Base-by-base conservation (phyloP, 2,329 filamentous ascomycete species). In the Colletotrichum tropicale region DNA sequence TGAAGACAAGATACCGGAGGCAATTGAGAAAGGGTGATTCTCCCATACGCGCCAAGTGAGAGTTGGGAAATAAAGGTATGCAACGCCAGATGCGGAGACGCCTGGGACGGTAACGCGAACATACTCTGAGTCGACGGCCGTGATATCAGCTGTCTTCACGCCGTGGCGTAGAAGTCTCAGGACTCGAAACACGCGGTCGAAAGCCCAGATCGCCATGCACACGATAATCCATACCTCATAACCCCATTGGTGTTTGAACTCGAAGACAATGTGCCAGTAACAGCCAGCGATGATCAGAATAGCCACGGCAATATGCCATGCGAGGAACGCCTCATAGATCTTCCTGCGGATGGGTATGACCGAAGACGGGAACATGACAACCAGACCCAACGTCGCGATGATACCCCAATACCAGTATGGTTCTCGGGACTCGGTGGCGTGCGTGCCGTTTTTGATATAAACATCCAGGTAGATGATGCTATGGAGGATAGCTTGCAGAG, bases 181-280 rank as follows among this genome's bases (percentile, higher is more conserved):
- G 2, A 83, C 12, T 1, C 84, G 78, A 6, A 81, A 32, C 9
- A 82, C 58, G 12, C 83, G 78, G 26, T 85, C 83, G 5, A 77
- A 43, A 3, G 71, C 81, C 84, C 83, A 86, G 58, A 82, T 79
- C 8, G 73, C 83, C 26, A 15, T 80, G 2, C 77, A 81, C n/a
- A 84, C 72, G 70, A 82, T 84, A 18, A 81, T 78, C 80, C 83
- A 85, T 52, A 84, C 84, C 76, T 85, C 83, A 52, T 85, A 84
- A 1, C 84, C 84, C 83, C 83, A 85, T 30, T 68, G 24, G 21
- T 56, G 66, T 36, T 80, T 81, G 77, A 82, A 83, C 8, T 70
- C 72, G 67, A 81, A 85, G 6, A 78, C 68, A 12, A 69, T 61
- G 6, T 69, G 64, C 80, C 83, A 84, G 78, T 81, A 82, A 48